Evolutionary conservation across 1,284 basidiomycete genomes (phyloP).

Genomic region (Trichosporon sp.): DNA sequence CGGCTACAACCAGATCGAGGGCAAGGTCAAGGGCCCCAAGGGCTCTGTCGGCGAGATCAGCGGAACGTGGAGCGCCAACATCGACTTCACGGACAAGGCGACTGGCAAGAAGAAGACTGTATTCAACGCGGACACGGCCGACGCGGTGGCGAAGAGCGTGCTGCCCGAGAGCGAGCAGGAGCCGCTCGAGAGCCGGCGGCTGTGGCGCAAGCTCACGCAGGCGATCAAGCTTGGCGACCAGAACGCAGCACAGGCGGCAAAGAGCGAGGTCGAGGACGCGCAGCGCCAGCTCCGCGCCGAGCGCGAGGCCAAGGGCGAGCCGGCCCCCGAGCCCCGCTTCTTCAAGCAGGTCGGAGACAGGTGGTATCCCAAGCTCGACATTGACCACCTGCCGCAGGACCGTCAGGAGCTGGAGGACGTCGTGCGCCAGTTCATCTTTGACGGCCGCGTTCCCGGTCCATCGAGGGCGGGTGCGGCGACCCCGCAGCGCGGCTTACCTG

Average conservation of each 20-base stretch:
- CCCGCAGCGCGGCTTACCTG: background rate
- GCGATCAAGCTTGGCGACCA: conserved; percentile 86
- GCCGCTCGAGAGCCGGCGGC: conserved; percentile 77
- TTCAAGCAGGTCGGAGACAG: conserved; percentile 67
- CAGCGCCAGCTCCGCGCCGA: conserved; percentile 75
- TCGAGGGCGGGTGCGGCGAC: conserved; percentile 5
- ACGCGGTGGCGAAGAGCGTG: conserved; percentile 74
- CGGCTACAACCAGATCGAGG: conserved; percentile 85
- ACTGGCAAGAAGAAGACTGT: conserved; percentile 66
- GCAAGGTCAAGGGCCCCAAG: conserved; percentile 60
- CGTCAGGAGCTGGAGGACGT: conserved; percentile 58
- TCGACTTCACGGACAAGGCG: conserved; percentile 76
- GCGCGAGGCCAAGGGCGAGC: conserved; percentile 64
- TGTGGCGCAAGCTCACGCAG: conserved; percentile 80
- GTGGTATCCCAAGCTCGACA: conserved; percentile 69
- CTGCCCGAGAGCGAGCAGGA: conserved; percentile 82
- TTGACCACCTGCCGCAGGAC: conserved; percentile 59
- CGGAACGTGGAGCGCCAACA: conserved; percentile 84
- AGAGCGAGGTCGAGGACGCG: conserved; percentile 83
- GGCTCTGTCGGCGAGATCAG: conserved; percentile 75
- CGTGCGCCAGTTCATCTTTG: conserved; percentile 60
- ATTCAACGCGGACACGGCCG: conserved; percentile 76
- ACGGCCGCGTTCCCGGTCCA: conserved; percentile 27
- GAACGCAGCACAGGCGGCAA: conserved; percentile 86
- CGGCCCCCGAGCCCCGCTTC: conserved; percentile 62